These are phyloP conservation scores for Zalaria sp. DNA, from an alignment of 2,329 filamentous ascomycete species.

Conservation along the genomic window DNA sequence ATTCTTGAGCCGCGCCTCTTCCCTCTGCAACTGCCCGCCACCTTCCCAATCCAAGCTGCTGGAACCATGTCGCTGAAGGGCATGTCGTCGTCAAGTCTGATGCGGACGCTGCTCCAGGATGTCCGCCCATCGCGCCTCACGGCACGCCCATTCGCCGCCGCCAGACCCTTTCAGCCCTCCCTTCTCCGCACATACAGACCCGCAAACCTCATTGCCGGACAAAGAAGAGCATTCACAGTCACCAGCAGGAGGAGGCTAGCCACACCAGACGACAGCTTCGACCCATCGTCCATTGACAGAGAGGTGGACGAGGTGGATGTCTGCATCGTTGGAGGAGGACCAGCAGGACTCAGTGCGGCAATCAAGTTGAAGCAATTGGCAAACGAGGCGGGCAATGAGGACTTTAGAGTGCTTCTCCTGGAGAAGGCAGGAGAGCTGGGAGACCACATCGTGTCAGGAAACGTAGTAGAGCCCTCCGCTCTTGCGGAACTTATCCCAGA, in stretches of 20 bases:
- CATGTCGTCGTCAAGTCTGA: not conserved
- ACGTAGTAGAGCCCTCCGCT: constrained; percentile 80
- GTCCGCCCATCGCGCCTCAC: not conserved
- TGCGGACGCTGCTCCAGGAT: constrained; percentile 2
- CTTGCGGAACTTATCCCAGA: constrained; percentile 85
- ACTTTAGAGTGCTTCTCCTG: constrained; percentile 81
- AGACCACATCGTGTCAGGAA: constrained; percentile 88
- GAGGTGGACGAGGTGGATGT: constrained; percentile 93
- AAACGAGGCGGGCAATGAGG: constrained; percentile 86
- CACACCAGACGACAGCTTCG: constrained; percentile 24
- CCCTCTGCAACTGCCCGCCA: no score
- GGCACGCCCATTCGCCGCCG: constrained; percentile 5
- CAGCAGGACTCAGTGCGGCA: constrained; percentile 79
- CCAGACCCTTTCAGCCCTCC: constrained; percentile 5
- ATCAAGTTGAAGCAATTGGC: constrained; percentile 93
- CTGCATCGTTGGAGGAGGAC: constrained; percentile 92
- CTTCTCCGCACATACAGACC: constrained; percentile 14
- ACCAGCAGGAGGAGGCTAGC: constrained; percentile 18
- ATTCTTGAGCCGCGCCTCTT: no score
- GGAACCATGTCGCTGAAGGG: not conserved
- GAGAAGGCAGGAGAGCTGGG: constrained; percentile 94
- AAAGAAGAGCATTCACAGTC: constrained; percentile 17
- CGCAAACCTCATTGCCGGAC: constrained; percentile 18
- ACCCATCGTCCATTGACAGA: constrained; percentile 51
- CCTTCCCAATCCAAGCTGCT: not conserved